Evolutionary conservation across 2,329 filamentous ascomycete genomes (phyloP), one percentile per base, ranked within the genome.

Genomic region (Ilyonectria robusta): DNA sequence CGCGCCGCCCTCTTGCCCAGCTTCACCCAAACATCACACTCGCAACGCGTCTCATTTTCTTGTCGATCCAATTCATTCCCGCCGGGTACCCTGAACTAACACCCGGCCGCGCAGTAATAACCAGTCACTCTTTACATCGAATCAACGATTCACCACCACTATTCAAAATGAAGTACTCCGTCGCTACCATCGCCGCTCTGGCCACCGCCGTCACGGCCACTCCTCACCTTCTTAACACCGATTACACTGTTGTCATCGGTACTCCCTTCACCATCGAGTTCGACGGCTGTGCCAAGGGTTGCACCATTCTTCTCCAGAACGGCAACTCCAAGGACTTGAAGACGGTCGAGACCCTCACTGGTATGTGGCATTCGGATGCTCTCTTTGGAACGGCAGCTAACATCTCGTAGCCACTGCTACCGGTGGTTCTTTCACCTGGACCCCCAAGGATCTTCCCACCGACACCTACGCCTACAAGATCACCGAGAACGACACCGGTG

Each of bases 111-210:
- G 23, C 58, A 76, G 73, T 75, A 75, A 75, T 72, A 69, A 62
- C 58, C 66, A 75, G 73, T 75, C 73, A 75, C 69, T 75, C 73
- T 72, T 75, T 70, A 68, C 59, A 72, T 55, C 35, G 53, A 65
- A 65, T 60, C 58, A 48, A 47, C 40, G 62, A 68, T 66, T 59
- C 55, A n/a, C 17, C 33, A 62, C n/a, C 33, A 62, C 65, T 65
- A 69, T 71, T 77, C 78, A 80, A 73, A 66, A 82, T 82, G 80
- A 80, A 81, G 79, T 79, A 75, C 73, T 76, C 79, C 59, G 33
- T 77, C 71, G 75, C 71, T 71, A 66, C 75, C 60, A 47, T 80
- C 59, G 72, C 76, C 67, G 70, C 77, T 71, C 55, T 79, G 48
- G 78, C 73, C 66, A 69, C 70, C 67, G 64, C 72, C 58, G 77